Evolutionary conservation across 2,329 filamentous ascomycete species (phyloP).

Genomic region (Ceratocystis colombiana): DNA sequence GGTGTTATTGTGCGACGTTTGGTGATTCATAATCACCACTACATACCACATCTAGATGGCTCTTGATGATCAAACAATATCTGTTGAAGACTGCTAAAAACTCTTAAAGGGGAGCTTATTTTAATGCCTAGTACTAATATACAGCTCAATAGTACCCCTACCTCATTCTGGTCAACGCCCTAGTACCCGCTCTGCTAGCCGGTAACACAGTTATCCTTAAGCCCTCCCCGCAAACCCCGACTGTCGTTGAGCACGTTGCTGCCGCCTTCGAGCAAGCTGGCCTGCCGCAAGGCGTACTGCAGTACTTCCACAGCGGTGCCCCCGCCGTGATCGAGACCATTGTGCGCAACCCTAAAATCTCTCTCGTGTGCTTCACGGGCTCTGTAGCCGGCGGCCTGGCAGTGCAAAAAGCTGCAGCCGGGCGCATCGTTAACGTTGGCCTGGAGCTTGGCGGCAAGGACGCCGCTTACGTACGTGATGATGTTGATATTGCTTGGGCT

Average conservation of each 20-base stretch:
- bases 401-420: conserved; percentile 73
- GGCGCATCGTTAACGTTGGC: conserved; percentile 74
- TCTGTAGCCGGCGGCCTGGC: conserved; percentile 80
- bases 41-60: neutral
- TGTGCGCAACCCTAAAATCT: conserved; percentile 64
- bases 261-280: conserved; percentile 70
- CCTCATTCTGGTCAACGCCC: conserved; percentile 81
- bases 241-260: conserved; percentile 73
- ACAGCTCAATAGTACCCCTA: conserved; percentile 65
- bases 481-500: conserved; percentile 83
- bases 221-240: conserved; percentile 89
- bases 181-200: conserved; percentile 80
- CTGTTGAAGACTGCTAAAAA: too few relatives aligned
- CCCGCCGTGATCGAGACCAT: conserved; percentile 66
- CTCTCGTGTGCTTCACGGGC: conserved; percentile 84
- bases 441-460: conserved; percentile 93
- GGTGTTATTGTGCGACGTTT: neutral
- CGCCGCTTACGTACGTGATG: conserved; percentile 74
- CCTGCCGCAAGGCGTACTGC: conserved; percentile 71
- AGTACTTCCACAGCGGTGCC: conserved; percentile 85
- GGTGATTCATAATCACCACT: neutral
- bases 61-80: too few relatives aligned
- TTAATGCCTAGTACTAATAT: conserved; percentile 24
- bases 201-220: conserved; percentile 91
- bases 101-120: neutral